These are phyloP conservation scores for Claviceps fusiformis DNA, from an alignment of 2,329 filamentous ascomycete genomes.

Conservation along the genomic window DNA sequence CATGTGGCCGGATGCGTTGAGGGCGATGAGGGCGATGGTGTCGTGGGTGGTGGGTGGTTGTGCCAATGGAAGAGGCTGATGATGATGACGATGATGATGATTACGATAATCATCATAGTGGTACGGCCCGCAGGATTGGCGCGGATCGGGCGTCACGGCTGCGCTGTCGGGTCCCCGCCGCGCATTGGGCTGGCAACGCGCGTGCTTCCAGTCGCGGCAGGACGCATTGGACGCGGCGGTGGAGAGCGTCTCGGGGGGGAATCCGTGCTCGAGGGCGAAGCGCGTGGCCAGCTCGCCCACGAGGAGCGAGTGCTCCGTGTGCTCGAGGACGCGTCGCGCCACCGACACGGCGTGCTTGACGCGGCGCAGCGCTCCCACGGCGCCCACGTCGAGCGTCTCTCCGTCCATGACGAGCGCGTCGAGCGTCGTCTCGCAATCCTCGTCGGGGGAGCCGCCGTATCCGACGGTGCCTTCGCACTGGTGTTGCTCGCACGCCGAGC, in stretches of 20 bases:
- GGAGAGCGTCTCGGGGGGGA: conserved; percentile 28
- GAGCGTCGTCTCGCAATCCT: conserved; percentile 42
- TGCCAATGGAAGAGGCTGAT: neutral
- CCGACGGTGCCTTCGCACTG: conserved; percentile 43
- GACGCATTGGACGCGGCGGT: conserved; percentile 25
- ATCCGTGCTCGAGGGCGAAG: conserved; percentile 40
- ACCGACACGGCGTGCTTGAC: conserved; percentile 35
- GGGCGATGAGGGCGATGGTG: conserved; percentile 38
- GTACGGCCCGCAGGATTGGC: conserved; percentile 33
- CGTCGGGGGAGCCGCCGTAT: conserved; percentile 40
- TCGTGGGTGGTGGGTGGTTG: conserved; percentile 23
- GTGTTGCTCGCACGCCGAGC: conserved; percentile 34
- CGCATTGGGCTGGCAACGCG: conserved; percentile 38
- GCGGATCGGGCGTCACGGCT: conserved; percentile 24
- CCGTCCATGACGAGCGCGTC: conserved; percentile 47
- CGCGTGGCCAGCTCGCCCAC: conserved; percentile 38
- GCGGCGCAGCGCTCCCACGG: conserved; percentile 36
- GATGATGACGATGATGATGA: neutral
- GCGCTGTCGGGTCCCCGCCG: conserved; percentile 24
- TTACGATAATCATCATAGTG: neutral
- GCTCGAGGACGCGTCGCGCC: conserved; percentile 35
- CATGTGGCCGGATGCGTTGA: conserved; percentile 30
- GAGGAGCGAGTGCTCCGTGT: conserved; percentile 37
- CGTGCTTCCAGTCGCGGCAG: conserved; percentile 29
- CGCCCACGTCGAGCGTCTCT: conserved; percentile 35